Conservation (phyloP, 257 asterid species). For the Capsicum chinense region DNA sequence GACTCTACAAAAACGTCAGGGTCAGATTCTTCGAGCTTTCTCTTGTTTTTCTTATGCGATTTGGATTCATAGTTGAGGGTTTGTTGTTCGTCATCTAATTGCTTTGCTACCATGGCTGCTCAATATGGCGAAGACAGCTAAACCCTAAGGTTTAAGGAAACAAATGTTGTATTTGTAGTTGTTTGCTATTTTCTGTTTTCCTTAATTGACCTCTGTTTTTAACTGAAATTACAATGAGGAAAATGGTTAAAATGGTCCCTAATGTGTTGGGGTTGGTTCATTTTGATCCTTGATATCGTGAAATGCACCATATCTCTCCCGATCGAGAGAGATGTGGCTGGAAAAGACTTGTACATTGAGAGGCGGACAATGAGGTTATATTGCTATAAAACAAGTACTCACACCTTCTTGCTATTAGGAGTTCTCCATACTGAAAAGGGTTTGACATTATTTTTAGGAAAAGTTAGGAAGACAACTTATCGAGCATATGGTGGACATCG, state of each 20-base stretch:
- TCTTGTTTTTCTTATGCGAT: conserved; percentile 64
- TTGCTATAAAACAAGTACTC: no score
- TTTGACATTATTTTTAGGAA: no score
- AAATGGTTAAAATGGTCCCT: not conserved
- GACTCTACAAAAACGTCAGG: conserved; percentile 36
- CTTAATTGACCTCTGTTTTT: not conserved
- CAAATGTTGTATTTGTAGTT: not conserved
- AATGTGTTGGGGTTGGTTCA: not conserved
- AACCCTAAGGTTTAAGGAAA: conserved; percentile 30
- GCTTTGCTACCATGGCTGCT: conserved; percentile 33
- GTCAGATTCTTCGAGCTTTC: conserved; percentile 58
- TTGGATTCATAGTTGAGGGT: conserved; percentile 41
- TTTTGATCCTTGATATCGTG: not conserved
- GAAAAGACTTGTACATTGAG: no score
- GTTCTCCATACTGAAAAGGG: no score
- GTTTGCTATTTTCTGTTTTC: not conserved
- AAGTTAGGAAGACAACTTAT: no score
- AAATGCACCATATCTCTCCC: no score
- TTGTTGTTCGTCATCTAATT: conserved; percentile 30
- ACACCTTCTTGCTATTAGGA: no score
- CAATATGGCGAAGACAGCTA: not conserved
- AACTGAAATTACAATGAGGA: conserved; percentile 19
- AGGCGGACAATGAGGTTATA: no score
- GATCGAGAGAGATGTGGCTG: no score
- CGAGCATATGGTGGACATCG: no score